Evolutionary conservation across 352 stramenopile species (phyloP).

Genomic region (Pythium rhizo-oryzae): DNA sequence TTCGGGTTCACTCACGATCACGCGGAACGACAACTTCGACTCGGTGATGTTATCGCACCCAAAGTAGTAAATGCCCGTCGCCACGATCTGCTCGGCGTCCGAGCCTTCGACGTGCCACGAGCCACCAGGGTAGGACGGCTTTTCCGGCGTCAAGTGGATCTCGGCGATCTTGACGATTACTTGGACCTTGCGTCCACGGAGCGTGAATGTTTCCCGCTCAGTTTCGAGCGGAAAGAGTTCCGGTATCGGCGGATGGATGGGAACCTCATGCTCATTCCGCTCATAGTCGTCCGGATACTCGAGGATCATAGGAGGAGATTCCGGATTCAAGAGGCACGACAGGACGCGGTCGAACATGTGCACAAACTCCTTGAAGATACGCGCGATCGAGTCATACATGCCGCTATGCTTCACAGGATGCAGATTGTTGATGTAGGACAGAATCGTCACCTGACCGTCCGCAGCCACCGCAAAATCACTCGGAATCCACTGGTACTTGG

Average conservation of each 20-base stretch:
- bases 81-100: conserved; percentile 36
- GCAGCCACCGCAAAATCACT: conserved; percentile 28
- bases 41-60: conserved; percentile 40
- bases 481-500: conserved; percentile 38
- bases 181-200: conserved; percentile 28
- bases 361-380: conserved; percentile 35
- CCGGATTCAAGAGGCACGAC: conserved; percentile 4
- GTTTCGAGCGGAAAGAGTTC: background rate
- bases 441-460: conserved; percentile 23
- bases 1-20: conserved; percentile 21
- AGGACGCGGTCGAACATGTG: conserved; percentile 37
- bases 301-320: background rate
- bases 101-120: conserved; percentile 39
- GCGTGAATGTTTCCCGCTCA: background rate
- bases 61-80: conserved; percentile 43
- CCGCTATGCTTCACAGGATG: conserved; percentile 26
- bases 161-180: conserved; percentile 45
- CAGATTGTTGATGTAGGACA: conserved; percentile 46
- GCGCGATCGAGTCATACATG: conserved; percentile 32
- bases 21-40: conserved; percentile 35
- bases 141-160: conserved; percentile 39
- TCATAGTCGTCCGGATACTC: conserved; percentile 11
- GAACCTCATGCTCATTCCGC: conserved; percentile 23
- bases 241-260: conserved; percentile 25
- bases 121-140: conserved; percentile 30